Evolutionary conservation across 768 basidiomycete species (phyloP).

Genomic region (Lactarius hengduanensis): DNA sequence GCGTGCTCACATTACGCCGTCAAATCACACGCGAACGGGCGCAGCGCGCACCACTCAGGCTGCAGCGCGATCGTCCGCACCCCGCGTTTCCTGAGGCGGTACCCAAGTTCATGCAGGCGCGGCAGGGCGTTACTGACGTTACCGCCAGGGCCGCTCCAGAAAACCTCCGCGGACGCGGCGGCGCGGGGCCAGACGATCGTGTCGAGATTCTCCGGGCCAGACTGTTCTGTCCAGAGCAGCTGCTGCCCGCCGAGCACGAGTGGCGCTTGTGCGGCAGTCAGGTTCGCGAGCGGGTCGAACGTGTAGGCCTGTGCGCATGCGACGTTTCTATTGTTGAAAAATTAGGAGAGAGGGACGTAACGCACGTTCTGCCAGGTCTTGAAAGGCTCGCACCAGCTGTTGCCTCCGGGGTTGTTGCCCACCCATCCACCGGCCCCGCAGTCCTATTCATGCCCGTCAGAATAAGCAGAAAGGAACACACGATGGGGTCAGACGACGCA

Average conservation of each 20-base stretch:
- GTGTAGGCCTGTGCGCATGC: slow-evolving; percentile 47
- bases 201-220: slow-evolving; percentile 64
- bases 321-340: too few species aligned
- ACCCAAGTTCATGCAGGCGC: slow-evolving; percentile 52
- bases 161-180: slow-evolving; percentile 69
- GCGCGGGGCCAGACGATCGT: slow-evolving; percentile 70
- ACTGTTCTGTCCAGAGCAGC: slow-evolving; percentile 73
- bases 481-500: slow-evolving; percentile 26
- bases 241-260: slow-evolving; percentile 74
- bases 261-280: slow-evolving; percentile 45
- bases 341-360: background rate
- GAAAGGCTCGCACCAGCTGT: slow-evolving; percentile 77
- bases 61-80: slow-evolving; percentile 39
- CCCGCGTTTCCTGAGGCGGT: slow-evolving; percentile 39
- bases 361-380: slow-evolving; percentile 73
- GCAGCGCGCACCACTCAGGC: slow-evolving; percentile 45
- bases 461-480: background rate
- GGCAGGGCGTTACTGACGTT: slow-evolving; percentile 49
- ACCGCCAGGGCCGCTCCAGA: slow-evolving; percentile 60
- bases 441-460: slow-evolving; percentile 40
- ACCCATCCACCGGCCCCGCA: slow-evolving; percentile 75
- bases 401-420: slow-evolving; percentile 45
- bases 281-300: slow-evolving; percentile 64
- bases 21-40: slow-evolving; percentile 30
- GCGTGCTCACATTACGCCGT: background rate